phyloP scores from a whole-genome alignment of 192 early-diverging fungal species.

The Chytriomyces sp. region DNA sequence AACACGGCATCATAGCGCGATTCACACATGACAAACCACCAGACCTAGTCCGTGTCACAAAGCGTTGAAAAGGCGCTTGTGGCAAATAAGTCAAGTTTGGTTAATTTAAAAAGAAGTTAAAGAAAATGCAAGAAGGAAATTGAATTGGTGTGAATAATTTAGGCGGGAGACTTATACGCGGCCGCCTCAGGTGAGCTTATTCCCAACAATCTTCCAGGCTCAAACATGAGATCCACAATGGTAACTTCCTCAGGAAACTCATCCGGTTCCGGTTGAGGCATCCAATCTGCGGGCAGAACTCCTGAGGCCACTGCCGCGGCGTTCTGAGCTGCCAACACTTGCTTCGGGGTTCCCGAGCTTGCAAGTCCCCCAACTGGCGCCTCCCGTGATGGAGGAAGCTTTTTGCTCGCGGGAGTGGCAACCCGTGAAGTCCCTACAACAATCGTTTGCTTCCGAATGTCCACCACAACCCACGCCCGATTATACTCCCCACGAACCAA shows the following conservation, averaged over 20 bases:
- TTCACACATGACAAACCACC: too few species aligned
- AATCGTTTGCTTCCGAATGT: slow-evolving; percentile 33
- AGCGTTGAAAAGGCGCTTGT: too few species aligned
- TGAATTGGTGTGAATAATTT: too few species aligned
- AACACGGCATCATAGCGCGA: too few species aligned
- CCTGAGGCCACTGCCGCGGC: background rate
- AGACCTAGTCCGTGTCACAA: too few species aligned
- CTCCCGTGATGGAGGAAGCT: background rate
- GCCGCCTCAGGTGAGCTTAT: slow-evolving; percentile 27
- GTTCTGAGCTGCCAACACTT: too few species aligned
- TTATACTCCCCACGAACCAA: slow-evolving; percentile 56
- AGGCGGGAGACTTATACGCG: slow-evolving; percentile 8
- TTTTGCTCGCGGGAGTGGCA: background rate
- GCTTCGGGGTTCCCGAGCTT: slow-evolving; percentile 4
- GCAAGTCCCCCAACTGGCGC: slow-evolving; percentile 23
- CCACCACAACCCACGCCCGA: slow-evolving; percentile 53
- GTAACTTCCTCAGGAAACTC: slow-evolving; percentile 37
- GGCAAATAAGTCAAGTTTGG: too few species aligned
- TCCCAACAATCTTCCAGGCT: slow-evolving; percentile 45
- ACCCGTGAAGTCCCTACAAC: background rate
- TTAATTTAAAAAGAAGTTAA: too few species aligned
- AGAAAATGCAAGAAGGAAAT: too few species aligned
- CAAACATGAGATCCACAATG: slow-evolving; percentile 60
- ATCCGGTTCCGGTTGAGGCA: slow-evolving; percentile 15
- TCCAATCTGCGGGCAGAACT: background rate